Evolutionary conservation across 345 rosid species (phyloP).

Genomic region (Lepidium aucheri): DNA sequence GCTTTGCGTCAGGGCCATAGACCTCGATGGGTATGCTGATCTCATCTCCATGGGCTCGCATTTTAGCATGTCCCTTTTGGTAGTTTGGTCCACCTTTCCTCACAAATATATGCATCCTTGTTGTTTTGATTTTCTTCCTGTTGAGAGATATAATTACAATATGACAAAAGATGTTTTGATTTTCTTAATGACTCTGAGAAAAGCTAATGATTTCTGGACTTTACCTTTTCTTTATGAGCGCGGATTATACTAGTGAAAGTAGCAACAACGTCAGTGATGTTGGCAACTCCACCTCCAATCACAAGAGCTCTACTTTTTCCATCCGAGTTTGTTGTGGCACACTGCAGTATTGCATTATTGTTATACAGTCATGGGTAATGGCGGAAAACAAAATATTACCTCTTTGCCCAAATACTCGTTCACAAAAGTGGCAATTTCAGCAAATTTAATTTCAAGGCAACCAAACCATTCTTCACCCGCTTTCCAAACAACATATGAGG

Average conservation of each 20-base stretch:
- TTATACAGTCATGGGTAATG: neutral
- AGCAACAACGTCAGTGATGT: conserved; percentile 96
- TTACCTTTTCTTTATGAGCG: conserved; percentile 86
- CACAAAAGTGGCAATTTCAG: conserved; percentile 69
- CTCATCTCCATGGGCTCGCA: conserved; percentile 81
- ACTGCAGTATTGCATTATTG: conserved; percentile 35
- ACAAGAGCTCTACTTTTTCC: conserved; percentile 86
- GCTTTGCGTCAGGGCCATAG: conserved; percentile 82
- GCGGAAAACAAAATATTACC: no score
- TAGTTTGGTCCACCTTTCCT: conserved; percentile 94
- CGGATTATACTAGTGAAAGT: conserved; percentile 93
- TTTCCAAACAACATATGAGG: conserved; percentile 97
- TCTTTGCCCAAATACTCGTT: conserved; percentile 78
- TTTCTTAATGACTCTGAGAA: neutral
- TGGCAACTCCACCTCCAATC: conserved; percentile 96
- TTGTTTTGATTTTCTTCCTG: conserved; percentile 30
- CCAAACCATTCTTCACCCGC: conserved; percentile 93
- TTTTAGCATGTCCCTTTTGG: conserved; percentile 89
- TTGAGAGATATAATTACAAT: neutral
- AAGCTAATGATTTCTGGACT: conserved; percentile 30
- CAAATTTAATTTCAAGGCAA: conserved; percentile 73
- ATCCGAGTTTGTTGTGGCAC: conserved; percentile 90
- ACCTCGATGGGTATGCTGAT: conserved; percentile 93
- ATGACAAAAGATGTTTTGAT: neutral
- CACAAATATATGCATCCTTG: conserved; percentile 29